phyloP scores from a whole-genome alignment of 2,329 filamentous ascomycete species.

The Dothideomycetes sp. region DNA sequence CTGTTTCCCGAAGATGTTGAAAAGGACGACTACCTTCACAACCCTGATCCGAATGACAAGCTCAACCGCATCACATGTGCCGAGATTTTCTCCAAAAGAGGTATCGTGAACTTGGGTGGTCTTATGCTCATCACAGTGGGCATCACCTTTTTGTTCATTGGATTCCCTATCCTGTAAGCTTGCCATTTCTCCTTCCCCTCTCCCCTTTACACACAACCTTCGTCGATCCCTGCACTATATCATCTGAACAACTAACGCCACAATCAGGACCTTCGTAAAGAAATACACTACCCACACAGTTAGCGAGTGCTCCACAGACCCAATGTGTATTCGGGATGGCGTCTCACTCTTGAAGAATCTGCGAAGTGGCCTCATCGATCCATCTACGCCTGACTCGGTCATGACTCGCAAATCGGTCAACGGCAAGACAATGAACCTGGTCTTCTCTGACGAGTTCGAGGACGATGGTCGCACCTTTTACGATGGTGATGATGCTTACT shows the following conservation, averaged over 20 bases:
- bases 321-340: constrained; percentile 35
- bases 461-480: constrained; percentile 58
- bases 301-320: constrained; percentile 30
- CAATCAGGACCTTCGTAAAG: constrained; percentile 52
- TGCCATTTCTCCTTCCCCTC: neutral
- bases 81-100: constrained; percentile 54
- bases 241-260: too few relatives aligned
- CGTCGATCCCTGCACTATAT: neutral
- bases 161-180: constrained; percentile 57
- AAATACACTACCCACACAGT: constrained; percentile 24
- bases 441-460: constrained; percentile 66
- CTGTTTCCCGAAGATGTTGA: constrained; percentile 63
- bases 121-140: constrained; percentile 49
- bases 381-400: constrained; percentile 51
- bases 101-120: constrained; percentile 53
- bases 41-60: constrained; percentile 55
- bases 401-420: constrained; percentile 45
- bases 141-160: constrained; percentile 54
- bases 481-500: constrained; percentile 58
- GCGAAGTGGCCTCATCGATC: constrained; percentile 52
- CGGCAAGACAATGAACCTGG: constrained; percentile 52
- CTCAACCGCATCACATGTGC: constrained; percentile 44
- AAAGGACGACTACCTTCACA: constrained; percentile 62
- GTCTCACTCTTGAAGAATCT: constrained; percentile 48
- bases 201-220: neutral